Base-by-base conservation (phyloP, 805 yeast species). In the Clavispora carvajalis region DNA sequence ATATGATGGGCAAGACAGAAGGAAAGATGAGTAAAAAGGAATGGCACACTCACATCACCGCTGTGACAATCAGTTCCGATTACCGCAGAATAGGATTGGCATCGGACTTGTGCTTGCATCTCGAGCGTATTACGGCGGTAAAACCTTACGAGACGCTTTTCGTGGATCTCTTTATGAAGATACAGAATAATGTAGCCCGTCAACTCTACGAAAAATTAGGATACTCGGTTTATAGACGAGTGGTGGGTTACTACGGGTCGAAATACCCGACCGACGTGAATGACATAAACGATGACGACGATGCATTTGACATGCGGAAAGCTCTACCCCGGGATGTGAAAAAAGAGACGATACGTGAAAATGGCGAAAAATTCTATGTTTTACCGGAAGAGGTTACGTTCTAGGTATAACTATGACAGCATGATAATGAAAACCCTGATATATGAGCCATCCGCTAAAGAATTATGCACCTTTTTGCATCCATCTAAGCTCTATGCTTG, bases 1-100 rank as follows among this genome's bases (percentile, higher is more conserved):
- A 85, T 57, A 82, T 93, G 95, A 79, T 93, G 79, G 98, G 95
- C n/a, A 93, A 93, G 60, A 82, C 95, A 1, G 99, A 93, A 59
- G 99, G 99, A 0, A 69, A 63, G 37, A 41, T 68, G 28, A 45
- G 69, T 26, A 78, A 74, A 5, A 77, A 73, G 35, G 93, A 89
- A 44, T 91, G 97, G 96, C 99, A 93, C 57, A 79, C 95, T 1
- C 99, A 93, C 60, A 89, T 93, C 37, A 88, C 98, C 0, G 98
- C 99, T 0, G 96, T 93, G 3, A 89, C 98, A 0, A 84, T 93
- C 1, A 83, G 84, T 44, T 82, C 86, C 10, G 81, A 79, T 38
- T 91, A 83, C 59, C 67, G 99, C 39, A 67, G 98, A 45, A 71
- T 91, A 12, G 95, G 96, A 1, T 66, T 93, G 29, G 99, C 97